Percentiles rank a stretch among this genome's conserved stretches.
Conservation (phyloP, 257 asterid genomes). For the Parsonsia alboflavescens region DNA sequence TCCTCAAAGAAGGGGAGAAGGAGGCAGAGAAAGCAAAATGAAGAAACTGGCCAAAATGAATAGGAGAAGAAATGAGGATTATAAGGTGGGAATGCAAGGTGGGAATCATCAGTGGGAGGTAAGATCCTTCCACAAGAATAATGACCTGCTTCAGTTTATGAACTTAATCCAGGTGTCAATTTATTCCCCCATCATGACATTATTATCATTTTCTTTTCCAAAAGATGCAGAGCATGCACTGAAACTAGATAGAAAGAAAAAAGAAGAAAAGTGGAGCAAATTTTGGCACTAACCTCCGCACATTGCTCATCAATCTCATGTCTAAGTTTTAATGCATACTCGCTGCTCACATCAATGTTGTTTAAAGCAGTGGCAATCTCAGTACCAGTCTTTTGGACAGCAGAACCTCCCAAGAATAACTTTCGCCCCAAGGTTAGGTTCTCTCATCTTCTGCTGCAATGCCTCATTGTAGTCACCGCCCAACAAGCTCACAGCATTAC, state of each 20-base stretch:
- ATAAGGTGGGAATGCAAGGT: too few species aligned
- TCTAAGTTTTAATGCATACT: conserved; percentile 73
- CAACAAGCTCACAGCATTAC: conserved; percentile 78
- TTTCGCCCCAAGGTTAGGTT: conserved; percentile 84
- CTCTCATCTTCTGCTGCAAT: conserved; percentile 82
- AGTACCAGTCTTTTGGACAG: conserved; percentile 79
- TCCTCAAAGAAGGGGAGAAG: background rate
- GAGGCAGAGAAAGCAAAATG: background rate
- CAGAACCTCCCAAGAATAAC: conserved; percentile 85
- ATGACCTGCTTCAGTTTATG: too few species aligned
- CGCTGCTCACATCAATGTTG: conserved; percentile 92
- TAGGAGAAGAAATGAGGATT: background rate
- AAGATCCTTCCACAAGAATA: too few species aligned
- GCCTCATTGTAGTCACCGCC: conserved; percentile 89
- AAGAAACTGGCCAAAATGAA: background rate
- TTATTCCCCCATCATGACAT: too few species aligned
- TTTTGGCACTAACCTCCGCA: conserved; percentile 49
- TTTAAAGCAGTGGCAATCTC: conserved; percentile 87
- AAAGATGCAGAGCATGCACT: too few species aligned
- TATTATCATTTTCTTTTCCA: too few species aligned
- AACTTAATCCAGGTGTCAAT: too few species aligned
- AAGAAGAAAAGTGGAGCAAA: background rate
- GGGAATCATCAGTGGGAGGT: too few species aligned
- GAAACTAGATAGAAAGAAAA: too few species aligned
- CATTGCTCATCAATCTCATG: conserved; percentile 97